Conservation (phyloP, 345 rosid species). For the Boechera stricta region DNA sequence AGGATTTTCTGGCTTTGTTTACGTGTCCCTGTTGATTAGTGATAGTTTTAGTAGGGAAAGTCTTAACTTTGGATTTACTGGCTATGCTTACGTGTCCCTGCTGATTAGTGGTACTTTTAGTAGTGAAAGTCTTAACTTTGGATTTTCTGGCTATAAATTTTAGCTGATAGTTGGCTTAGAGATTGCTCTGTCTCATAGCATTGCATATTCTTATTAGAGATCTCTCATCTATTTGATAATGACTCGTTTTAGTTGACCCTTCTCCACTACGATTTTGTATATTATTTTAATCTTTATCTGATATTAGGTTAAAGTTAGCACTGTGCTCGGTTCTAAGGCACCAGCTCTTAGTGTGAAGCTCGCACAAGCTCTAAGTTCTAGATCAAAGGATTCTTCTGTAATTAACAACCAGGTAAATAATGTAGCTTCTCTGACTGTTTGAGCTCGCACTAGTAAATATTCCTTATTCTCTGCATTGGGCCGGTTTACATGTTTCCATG, state of each 20-base stretch:
- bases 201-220: not conserved
- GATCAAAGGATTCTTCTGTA: conserved; percentile 59
- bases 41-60: not conserved
- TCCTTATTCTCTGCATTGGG: conserved; percentile 18
- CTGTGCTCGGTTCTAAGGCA: conserved; percentile 81
- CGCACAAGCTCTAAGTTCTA: conserved; percentile 55
- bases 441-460: conserved; percentile 6
- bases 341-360: conserved; percentile 85
- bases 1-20: not conserved
- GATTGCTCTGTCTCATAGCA: conserved; percentile 6
- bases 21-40: conserved; percentile 22
- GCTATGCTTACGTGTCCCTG: too few relatives aligned
- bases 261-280: not conserved
- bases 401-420: conserved; percentile 70
- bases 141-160: conserved; percentile 6
- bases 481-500: conserved; percentile 16
- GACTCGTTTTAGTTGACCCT: not conserved
- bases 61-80: too few relatives aligned
- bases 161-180: conserved; percentile 1
- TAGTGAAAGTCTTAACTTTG: not conserved
- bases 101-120: not conserved
- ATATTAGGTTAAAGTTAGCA: conserved; percentile 81
- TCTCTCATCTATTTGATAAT: conserved; percentile 3
- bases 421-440: conserved; percentile 14
- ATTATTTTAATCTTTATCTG: not conserved